Percentiles rank a stretch among this genome's conserved stretches.
These are phyloP conservation scores for Coemansia sp. DNA, from an alignment of 192 early-diverging fungal species.

Conservation along the genomic window DNA sequence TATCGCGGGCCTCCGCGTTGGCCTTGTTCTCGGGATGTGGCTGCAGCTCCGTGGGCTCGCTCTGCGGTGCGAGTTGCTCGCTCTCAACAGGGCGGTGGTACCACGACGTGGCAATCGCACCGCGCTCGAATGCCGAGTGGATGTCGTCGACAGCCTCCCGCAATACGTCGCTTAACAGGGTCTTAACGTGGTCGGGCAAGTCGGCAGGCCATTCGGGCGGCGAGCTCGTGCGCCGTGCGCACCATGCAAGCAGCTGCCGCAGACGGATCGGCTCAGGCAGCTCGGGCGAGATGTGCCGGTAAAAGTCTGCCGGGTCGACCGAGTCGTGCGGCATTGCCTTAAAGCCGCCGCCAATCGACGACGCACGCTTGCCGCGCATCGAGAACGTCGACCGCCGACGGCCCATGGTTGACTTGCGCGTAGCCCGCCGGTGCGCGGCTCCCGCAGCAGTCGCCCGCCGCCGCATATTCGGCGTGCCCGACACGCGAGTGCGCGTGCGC, in stretches of 20 bases:
- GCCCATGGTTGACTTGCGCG: slow-evolving; percentile 35
- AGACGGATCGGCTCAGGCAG: slow-evolving; percentile 63
- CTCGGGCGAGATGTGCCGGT: slow-evolving; percentile 66
- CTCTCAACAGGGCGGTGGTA: slow-evolving; percentile 45
- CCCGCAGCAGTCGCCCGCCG: slow-evolving; percentile 3
- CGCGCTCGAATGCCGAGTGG: slow-evolving; percentile 43
- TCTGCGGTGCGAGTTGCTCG: no score
- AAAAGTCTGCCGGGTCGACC: slow-evolving; percentile 58
- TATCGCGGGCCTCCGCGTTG: slow-evolving; percentile 26
- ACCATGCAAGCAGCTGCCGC: slow-evolving; percentile 70
- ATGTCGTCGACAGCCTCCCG: slow-evolving; percentile 42
- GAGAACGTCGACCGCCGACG: slow-evolving; percentile 56
- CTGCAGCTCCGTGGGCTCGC: slow-evolving; percentile 7
- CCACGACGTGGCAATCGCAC: slow-evolving; percentile 49
- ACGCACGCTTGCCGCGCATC: slow-evolving; percentile 58
- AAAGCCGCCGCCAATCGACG: slow-evolving; percentile 58
- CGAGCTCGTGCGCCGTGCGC: slow-evolving; percentile 41
- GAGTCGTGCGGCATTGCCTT: slow-evolving; percentile 60
- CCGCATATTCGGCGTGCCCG: not conserved
- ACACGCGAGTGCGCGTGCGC: slow-evolving; percentile 30
- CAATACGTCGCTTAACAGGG: slow-evolving; percentile 27
- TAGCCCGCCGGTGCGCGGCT: no score
- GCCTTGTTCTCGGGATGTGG: slow-evolving; percentile 44
- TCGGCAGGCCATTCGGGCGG: slow-evolving; percentile 15
- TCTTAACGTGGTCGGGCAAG: slow-evolving; percentile 14